Evolutionary conservation across 257 asterid species (phyloP).

Genomic region (Verbascum thapsus): DNA sequence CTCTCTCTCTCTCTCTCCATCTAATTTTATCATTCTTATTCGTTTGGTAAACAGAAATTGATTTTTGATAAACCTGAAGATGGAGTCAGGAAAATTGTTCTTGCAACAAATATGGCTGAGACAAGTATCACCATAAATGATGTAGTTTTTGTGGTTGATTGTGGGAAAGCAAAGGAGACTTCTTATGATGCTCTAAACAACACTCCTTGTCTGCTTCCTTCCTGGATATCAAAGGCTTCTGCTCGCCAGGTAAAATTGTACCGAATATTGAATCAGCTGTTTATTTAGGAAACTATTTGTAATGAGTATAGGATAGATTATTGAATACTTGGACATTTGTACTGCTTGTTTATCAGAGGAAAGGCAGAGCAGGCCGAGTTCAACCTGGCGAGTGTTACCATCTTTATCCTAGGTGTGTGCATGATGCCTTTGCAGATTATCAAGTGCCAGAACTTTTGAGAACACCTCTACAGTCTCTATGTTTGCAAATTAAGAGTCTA

Average conservation of each 20-base stretch:
- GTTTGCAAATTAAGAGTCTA: slow-evolving; percentile 92
- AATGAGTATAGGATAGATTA: slow-evolving; percentile 9
- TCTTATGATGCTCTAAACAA: slow-evolving; percentile 95
- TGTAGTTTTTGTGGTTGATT: slow-evolving; percentile 92
- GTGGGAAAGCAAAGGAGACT: slow-evolving; percentile 97
- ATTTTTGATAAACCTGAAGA: slow-evolving; percentile 82
- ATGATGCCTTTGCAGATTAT: slow-evolving; percentile 88
- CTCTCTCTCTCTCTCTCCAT: slow-evolving; percentile 15
- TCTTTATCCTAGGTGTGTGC: slow-evolving; percentile 87
- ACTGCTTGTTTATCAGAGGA: slow-evolving; percentile 63
- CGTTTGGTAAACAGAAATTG: slow-evolving; percentile 59
- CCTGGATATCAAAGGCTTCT: slow-evolving; percentile 97
- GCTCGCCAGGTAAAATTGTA: slow-evolving; percentile 73
- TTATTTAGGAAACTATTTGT: slow-evolving; percentile 13
- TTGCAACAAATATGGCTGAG: slow-evolving; percentile 98
- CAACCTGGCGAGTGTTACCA: slow-evolving; percentile 98
- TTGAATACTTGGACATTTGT: slow-evolving; percentile 21
- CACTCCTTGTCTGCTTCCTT: slow-evolving; percentile 94
- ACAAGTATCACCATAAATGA: slow-evolving; percentile 95
- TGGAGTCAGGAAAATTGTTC: slow-evolving; percentile 88
- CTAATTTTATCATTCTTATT: slow-evolving; percentile 16
- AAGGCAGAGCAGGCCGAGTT: slow-evolving; percentile 99
- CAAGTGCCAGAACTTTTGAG: slow-evolving; percentile 95
- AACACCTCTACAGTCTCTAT: slow-evolving; percentile 93
- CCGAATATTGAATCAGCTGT: slow-evolving; percentile 1